Base-by-base conservation (phyloP, 2,329 filamentous ascomycete genomes). In the Coniochaeta hoffmannii region DNA sequence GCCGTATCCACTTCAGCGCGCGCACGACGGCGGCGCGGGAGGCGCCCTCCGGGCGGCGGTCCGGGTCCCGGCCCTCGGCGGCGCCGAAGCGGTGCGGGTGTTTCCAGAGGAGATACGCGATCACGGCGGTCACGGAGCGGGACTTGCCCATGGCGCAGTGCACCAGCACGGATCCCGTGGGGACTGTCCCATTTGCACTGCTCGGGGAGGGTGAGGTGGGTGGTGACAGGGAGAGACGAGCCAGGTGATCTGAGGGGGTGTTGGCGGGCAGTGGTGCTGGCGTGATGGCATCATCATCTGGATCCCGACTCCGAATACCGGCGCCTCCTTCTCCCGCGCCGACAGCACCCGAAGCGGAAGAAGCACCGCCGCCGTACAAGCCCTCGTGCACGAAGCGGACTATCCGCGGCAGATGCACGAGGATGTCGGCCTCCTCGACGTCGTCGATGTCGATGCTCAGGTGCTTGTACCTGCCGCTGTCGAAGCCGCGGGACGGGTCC, bases 131-230 rank as follows among this genome's bases (percentile, higher is more conserved):
- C 61, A 93, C 89, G 50, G 93, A 97, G 57, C 94, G 89, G 32
- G 92, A 97, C 73, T 95, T 96, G 54, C 94, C 94, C 85, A 96
- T 96, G 22, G 91, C 93, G 78, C 94, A 96, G 73, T 81, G 77
- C 10, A 85, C 80, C 55, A 78, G 79, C 28, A 85, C 79, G 14
- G 72, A 78, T 28, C 73, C 73, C 19, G 60, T 56, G 1, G 55
- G 57, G 4, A 12, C 12, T 3, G 5, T 55, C 24, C 44, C 63
- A 53, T 46, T 57, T 57, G 60, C 49, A 4, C 53, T 28, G 22
- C 11, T 24, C 31, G 36, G n/a, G 38, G n/a, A 46, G 24, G 41
- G 30, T 22, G 34, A 38, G 17, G 15, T 14, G 17, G 44, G 17
- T 2, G 34, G 14, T n/a, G 28, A 12, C 17, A 50, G 22, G 24